Evolutionary conservation across 169 alveolate genomes (phyloP).

Genomic region (Eimeria praecox): DNA sequence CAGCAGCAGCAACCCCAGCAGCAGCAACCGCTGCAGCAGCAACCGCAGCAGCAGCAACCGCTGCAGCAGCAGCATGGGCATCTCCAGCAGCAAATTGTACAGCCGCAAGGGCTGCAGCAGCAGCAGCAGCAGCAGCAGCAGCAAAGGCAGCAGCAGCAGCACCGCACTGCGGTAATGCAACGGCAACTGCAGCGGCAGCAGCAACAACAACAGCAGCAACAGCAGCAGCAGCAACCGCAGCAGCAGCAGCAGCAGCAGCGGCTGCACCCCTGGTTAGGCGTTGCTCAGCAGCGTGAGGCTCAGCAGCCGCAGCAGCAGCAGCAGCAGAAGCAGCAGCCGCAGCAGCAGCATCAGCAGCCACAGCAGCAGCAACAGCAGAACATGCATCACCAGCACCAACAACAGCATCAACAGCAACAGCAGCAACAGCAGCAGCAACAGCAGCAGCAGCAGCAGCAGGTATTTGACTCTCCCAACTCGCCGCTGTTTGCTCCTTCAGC

Average conservation of each 20-base stretch:
- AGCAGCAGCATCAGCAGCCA: background rate
- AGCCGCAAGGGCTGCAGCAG: background rate
- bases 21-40: background rate
- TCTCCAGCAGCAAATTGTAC: background rate
- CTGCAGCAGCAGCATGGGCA: background rate
- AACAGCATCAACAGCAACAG: background rate
- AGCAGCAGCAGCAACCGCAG: background rate
- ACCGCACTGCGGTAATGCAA: background rate
- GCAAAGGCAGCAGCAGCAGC: background rate
- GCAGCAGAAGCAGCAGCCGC: background rate
- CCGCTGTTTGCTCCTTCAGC: too few species aligned
- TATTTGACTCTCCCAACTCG: too few species aligned
- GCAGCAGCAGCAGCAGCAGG: background rate
- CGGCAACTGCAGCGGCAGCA: background rate
- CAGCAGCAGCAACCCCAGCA: background rate
- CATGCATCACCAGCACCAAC: background rate
- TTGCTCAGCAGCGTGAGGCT: background rate
- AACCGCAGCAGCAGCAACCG: background rate
- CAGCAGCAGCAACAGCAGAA: background rate
- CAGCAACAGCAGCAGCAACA: background rate
- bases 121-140: background rate
- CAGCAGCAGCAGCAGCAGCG: constrained; percentile 15
- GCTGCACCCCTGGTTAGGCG: background rate
- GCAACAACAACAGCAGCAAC: background rate
- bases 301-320: background rate